A percentile compares a stretch with the other conserved stretches of the same genome.
phyloP scores from a whole-genome alignment of 495 filamentous ascomycete species.

The Podospora pseudopauciseta region DNA sequence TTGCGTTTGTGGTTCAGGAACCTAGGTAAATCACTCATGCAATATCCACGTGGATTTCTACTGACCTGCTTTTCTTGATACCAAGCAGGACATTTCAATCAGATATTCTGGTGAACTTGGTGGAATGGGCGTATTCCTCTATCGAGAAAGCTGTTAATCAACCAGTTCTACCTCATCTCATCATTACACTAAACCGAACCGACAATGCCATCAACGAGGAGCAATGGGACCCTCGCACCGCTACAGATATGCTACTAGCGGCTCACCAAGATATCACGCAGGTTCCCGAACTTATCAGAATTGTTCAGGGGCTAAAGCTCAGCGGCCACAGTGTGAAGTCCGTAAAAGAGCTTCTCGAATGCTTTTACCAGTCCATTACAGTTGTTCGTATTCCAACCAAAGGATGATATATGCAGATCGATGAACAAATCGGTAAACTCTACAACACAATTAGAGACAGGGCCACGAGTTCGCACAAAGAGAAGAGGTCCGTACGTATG shows the following conservation, averaged over 20 bases:
- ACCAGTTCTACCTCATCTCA: conserved; percentile 50
- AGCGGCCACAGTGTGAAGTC: conserved; percentile 25
- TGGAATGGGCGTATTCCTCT: conserved; percentile 40
- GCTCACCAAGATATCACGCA: conserved; percentile 23
- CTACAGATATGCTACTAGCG: conserved; percentile 41
- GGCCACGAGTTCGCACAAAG: conserved; percentile 36
- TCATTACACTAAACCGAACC: conserved; percentile 53
- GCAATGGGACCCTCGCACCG: conserved; percentile 47
- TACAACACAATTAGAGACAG: conserved; percentile 37
- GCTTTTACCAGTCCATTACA: conserved; percentile 52
- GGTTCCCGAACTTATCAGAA: conserved; percentile 22
- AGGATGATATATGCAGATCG: conserved; percentile 45
- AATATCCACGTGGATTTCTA: neutral
- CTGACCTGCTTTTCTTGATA: neutral
- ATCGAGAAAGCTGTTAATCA: conserved; percentile 56
- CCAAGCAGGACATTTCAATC: conserved; percentile 33
- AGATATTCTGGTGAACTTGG: conserved; percentile 40
- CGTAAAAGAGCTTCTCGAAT: conserved; percentile 48
- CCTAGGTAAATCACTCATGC: conserved; percentile 31
- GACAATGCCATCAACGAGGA: conserved; percentile 44
- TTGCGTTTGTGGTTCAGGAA: conserved; percentile 51
- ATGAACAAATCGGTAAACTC: conserved; percentile 50
- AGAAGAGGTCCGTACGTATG: conserved; percentile 46
- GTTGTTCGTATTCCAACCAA: conserved; percentile 52
- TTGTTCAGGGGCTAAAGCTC: conserved; percentile 16